These are phyloP conservation scores for Grigorovia transvaalensis DNA, from an alignment of 805 yeast species.

Conservation along the genomic window DNA sequence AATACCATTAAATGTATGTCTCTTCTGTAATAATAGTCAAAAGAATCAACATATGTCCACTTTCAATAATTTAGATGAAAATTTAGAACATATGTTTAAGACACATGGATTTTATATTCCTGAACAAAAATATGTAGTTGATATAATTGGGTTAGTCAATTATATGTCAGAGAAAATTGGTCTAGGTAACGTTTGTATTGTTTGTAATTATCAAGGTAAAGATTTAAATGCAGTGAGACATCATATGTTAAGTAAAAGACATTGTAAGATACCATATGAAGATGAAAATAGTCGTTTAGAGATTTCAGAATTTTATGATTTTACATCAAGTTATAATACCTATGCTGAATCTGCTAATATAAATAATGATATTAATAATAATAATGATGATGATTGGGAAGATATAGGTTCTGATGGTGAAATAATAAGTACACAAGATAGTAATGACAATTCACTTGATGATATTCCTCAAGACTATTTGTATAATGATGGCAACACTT, in stretches of 20 bases:
- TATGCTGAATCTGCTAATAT: slow-evolving; percentile 7
- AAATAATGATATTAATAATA: slow-evolving; percentile 24
- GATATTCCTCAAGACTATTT: slow-evolving; percentile 34
- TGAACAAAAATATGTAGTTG: slow-evolving; percentile 60
- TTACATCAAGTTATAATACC: slow-evolving; percentile 53
- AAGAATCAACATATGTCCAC: slow-evolving; percentile 16
- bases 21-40: slow-evolving; percentile 39
- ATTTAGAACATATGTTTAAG: slow-evolving; percentile 64
- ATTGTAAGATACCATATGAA: slow-evolving; percentile 85
- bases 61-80: slow-evolving; percentile 33
- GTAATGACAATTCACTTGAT: slow-evolving; percentile 23
- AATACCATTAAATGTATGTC: slow-evolving; percentile 41
- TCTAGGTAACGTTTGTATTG: slow-evolving; percentile 80
- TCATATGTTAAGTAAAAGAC: slow-evolving; percentile 82
- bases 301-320: slow-evolving; percentile 85
- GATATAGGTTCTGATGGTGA: slow-evolving; percentile 23
- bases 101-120: slow-evolving; percentile 84
- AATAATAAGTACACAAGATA: neutral
- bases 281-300: slow-evolving; percentile 74
- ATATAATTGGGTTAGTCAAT: slow-evolving; percentile 59
- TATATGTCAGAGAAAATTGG: slow-evolving; percentile 88
- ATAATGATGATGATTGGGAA: slow-evolving; percentile 27
- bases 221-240: slow-evolving; percentile 79
- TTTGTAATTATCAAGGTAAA: slow-evolving; percentile 77
- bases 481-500: slow-evolving; percentile 55